Percentiles rank a stretch among this genome's conserved stretches.
Conservation (phyloP, 2,329 filamentous ascomycete genomes). For the Paecilomyces variotii region DNA sequence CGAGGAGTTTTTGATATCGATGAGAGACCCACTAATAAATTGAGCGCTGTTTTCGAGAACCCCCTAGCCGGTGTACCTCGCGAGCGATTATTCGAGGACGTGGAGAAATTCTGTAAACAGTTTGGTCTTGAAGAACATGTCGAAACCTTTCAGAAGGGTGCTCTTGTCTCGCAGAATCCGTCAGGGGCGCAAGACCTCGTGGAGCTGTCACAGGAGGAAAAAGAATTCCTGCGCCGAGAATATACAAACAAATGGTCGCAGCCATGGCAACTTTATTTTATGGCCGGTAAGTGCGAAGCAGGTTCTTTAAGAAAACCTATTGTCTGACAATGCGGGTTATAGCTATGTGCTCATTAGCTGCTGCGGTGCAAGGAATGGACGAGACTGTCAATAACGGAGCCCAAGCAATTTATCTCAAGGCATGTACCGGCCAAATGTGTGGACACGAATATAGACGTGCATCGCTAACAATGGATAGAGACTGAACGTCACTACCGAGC, state of each 20-base stretch:
- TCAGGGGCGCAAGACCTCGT: constrained; percentile 41
- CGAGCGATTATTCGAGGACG: constrained; percentile 45
- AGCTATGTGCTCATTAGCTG: constrained; percentile 46
- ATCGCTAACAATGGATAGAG: constrained; percentile 1
- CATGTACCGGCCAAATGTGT: constrained; percentile 1
- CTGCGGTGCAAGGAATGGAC: constrained; percentile 48
- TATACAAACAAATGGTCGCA: constrained; percentile 44
- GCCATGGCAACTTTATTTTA: constrained; percentile 42
- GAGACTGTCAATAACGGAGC: constrained; percentile 44
- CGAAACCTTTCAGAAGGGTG: constrained; percentile 44
- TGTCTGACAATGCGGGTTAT: constrained; percentile 7
- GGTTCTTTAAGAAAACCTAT: not conserved
- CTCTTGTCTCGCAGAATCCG: constrained; percentile 45
- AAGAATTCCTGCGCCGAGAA: constrained; percentile 34
- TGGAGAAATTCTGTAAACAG: constrained; percentile 46
- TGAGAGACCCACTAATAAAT: constrained; percentile 11
- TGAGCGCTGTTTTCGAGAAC: constrained; percentile 42
- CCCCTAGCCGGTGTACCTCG: constrained; percentile 47
- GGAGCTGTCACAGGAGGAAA: constrained; percentile 40
- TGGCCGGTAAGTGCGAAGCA: constrained; percentile 24
- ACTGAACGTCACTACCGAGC: constrained; percentile 3
- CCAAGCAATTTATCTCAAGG: constrained; percentile 27
- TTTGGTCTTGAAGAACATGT: constrained; percentile 42
- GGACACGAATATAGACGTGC: not conserved
- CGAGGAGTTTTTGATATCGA: constrained; percentile 18